Percentiles rank a stretch among this genome's conserved stretches.
Evolutionary conservation across 805 yeast genomes (phyloP).

Genomic region (Candida rishiriensis): DNA sequence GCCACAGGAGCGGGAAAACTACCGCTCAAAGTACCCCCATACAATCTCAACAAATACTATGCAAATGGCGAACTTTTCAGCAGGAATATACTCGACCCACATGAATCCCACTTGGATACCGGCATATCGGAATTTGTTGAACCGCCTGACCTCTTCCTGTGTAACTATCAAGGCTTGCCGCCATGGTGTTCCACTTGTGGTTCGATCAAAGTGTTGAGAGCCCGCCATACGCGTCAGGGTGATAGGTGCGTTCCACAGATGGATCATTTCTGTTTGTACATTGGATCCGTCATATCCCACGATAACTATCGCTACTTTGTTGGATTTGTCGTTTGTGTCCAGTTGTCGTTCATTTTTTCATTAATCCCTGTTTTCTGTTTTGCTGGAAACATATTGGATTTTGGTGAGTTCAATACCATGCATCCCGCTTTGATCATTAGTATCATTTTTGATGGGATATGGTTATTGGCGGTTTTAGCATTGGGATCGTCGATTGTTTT

Average conservation of each 20-base stretch:
- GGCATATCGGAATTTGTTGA: conserved; percentile 20
- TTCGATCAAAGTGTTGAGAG: conserved; percentile 59
- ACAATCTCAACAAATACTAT: conserved; percentile 24
- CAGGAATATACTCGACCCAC: conserved; percentile 1
- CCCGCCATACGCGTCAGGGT: conserved; percentile 61
- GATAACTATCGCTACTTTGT: conserved; percentile 58
- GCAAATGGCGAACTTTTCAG: conserved; percentile 12
- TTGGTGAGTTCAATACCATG: conserved; percentile 14
- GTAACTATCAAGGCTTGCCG: conserved; percentile 74
- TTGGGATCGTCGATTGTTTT: conserved; percentile 40
- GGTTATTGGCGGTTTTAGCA: conserved; percentile 39
- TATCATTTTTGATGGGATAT: conserved; percentile 40
- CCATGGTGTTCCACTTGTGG: conserved; percentile 68
- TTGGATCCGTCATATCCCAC: conserved; percentile 70
- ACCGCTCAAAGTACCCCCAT: conserved; percentile 35
- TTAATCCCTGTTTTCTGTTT: conserved; percentile 34
- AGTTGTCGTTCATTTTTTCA: conserved; percentile 34
- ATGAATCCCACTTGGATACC: conserved; percentile 4
- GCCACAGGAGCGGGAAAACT: conserved; percentile 55
- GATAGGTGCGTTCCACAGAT: conserved; percentile 62
- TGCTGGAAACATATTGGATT: conserved; percentile 25
- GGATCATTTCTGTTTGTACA: conserved; percentile 83
- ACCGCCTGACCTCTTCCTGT: conserved; percentile 58
- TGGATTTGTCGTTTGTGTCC: conserved; percentile 41
- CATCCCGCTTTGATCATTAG: conserved; percentile 28